Conservation (phyloP, 2,329 filamentous ascomycete species). For the Polytolypa hystricis region DNA sequence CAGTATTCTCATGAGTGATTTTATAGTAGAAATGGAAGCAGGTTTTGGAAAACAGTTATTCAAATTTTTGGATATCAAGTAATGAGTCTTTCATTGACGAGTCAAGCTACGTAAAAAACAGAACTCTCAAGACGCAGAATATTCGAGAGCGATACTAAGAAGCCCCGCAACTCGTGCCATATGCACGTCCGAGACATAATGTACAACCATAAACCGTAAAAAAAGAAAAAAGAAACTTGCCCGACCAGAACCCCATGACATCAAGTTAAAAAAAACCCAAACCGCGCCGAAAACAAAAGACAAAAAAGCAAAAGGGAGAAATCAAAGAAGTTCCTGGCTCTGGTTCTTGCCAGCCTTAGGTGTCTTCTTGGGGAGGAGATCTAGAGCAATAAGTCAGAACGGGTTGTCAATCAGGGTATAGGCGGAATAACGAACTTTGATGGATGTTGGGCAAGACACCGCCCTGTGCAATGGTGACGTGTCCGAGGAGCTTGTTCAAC, state of each 20-base stretch:
- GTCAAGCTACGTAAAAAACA: slow-evolving; percentile 2
- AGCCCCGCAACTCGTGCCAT: slow-evolving; percentile 27
- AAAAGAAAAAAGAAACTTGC: slow-evolving; percentile 44
- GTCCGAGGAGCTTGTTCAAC: slow-evolving; percentile 94
- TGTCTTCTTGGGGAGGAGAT: slow-evolving; percentile 99
- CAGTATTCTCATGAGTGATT: no score
- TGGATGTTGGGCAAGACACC: slow-evolving; percentile 96
- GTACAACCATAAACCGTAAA: slow-evolving; percentile 51
- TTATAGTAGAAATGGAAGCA: no score
- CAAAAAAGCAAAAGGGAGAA: slow-evolving; percentile 45
- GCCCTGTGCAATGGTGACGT: slow-evolving; percentile 94
- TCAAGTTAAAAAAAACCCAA: slow-evolving; percentile 47
- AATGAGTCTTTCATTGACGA: neutral
- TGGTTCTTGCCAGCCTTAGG: slow-evolving; percentile 83
- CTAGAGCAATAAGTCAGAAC: slow-evolving; percentile 44
- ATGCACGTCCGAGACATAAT: slow-evolving; percentile 48
- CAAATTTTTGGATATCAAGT: no score
- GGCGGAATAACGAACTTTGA: slow-evolving; percentile 60
- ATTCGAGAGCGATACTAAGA: slow-evolving; percentile 9
- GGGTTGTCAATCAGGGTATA: slow-evolving; percentile 10
- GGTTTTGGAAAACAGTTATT: no score
- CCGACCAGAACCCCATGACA: slow-evolving; percentile 64
- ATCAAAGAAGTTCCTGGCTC: slow-evolving; percentile 83
- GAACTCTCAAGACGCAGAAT: slow-evolving; percentile 3
- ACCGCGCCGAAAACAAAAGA: slow-evolving; percentile 62